Conservation (phyloP, 2,329 filamentous ascomycete species). For the Niveomyces coronatus region DNA sequence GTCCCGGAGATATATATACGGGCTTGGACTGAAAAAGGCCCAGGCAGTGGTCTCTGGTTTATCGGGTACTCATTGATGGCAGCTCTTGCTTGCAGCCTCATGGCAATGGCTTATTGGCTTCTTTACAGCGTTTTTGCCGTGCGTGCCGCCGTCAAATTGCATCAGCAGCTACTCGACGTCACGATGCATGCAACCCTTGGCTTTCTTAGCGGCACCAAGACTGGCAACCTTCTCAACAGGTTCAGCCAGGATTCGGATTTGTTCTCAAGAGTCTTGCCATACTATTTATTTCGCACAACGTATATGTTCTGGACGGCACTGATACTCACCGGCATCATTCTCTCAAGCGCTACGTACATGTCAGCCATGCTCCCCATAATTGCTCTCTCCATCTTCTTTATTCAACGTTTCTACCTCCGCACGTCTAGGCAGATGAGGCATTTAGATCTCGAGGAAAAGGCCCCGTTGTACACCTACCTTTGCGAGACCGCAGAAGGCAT, state of each 20-base stretch:
- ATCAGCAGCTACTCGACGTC: background rate
- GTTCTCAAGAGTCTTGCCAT: background rate
- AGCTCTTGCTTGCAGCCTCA: background rate
- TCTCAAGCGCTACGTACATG: slow-evolving; percentile 1
- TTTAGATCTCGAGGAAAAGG: slow-evolving; percentile 21
- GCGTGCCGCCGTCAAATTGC: background rate
- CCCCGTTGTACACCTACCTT: slow-evolving; percentile 19
- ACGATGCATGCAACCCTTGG: background rate
- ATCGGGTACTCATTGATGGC: background rate
- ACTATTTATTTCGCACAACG: background rate
- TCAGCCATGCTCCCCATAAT: slow-evolving; percentile 32
- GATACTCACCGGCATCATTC: background rate
- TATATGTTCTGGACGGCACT: background rate
- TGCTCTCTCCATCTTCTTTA: slow-evolving; percentile 13
- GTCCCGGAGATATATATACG: background rate
- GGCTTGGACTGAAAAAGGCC: background rate
- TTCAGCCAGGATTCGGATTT: slow-evolving; percentile 1
- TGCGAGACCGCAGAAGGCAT: slow-evolving; percentile 17
- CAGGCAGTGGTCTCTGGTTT: background rate
- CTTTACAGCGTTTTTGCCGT: background rate
- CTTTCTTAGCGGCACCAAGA: background rate
- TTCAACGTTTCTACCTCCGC: slow-evolving; percentile 21
- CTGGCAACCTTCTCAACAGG: background rate
- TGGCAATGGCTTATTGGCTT: background rate
- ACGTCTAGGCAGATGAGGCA: slow-evolving; percentile 22